phyloP scores from a whole-genome alignment of 169 alveolate species.

The Eimeria necatrix region DNA sequence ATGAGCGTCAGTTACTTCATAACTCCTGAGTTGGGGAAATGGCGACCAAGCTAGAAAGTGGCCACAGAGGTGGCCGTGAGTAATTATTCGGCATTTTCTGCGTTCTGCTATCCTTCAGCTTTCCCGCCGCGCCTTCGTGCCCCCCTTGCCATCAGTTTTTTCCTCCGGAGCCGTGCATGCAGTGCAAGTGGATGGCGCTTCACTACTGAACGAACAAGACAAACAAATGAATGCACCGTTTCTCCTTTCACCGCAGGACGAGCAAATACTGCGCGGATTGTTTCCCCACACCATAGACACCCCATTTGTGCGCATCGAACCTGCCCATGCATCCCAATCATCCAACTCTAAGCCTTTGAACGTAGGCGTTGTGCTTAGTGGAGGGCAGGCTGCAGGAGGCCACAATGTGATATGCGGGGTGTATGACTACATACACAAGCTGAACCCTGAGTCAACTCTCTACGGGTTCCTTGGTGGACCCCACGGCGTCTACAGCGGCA shows the following conservation, averaged over 20 bases:
- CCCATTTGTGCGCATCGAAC: neutral
- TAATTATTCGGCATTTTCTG: neutral
- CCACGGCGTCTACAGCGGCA: slow-evolving; percentile 95
- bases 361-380: slow-evolving; percentile 97
- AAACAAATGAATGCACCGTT: slow-evolving; percentile 48
- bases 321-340: neutral
- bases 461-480: slow-evolving; percentile 86
- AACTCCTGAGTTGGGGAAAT: neutral
- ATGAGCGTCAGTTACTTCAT: neutral
- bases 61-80: neutral
- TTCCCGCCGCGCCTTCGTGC: neutral
- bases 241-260: neutral
- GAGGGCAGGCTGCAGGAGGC: slow-evolving; percentile 99
- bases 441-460: slow-evolving; percentile 31
- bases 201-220: slow-evolving; percentile 9
- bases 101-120: neutral
- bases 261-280: neutral
- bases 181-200: neutral
- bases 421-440: slow-evolving; percentile 93
- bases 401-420: slow-evolving; percentile 99
- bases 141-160: neutral
- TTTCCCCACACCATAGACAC: slow-evolving; percentile 72
- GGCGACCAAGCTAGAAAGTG: neutral
- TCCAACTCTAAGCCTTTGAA: slow-evolving; percentile 68
- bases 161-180: neutral